Evolutionary conservation across 805 yeast genomes (phyloP).

Genomic region (Pichia ethanolica): DNA sequence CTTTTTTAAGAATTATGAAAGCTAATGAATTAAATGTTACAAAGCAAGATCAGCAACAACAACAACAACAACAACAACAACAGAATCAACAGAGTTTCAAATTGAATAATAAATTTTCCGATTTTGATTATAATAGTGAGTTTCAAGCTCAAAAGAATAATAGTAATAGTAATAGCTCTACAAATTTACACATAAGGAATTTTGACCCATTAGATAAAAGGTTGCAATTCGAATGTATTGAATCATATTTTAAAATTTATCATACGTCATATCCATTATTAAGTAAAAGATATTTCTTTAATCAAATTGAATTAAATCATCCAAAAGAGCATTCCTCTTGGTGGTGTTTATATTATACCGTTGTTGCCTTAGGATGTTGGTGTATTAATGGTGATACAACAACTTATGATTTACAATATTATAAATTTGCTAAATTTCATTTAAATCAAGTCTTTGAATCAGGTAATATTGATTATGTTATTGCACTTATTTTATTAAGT

Average conservation of each 20-base stretch:
- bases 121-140: not conserved
- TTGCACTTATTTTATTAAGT: conserved; percentile 46
- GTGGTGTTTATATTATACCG: conserved; percentile 48
- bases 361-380: conserved; percentile 66
- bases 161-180: too few species aligned
- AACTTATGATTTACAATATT: conserved; percentile 47
- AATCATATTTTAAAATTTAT: conserved; percentile 47
- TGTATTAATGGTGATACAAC: conserved; percentile 49
- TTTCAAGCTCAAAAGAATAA: not conserved
- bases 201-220: conserved; percentile 7
- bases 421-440: conserved; percentile 42
- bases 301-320: conserved; percentile 18
- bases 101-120: not conserved
- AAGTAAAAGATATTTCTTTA: conserved; percentile 46
- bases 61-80: not conserved
- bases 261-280: conserved; percentile 54
- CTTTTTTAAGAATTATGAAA: conserved; percentile 34
- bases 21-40: conserved; percentile 26
- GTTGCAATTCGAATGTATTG: conserved; percentile 14
- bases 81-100: not conserved
- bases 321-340: conserved; percentile 23
- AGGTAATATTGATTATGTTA: conserved; percentile 49
- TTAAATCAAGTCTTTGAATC: conserved; percentile 45
- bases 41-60: not conserved
- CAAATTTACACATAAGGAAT: not conserved